Evolutionary conservation across 495 filamentous ascomycete genomes (phyloP), one percentile per base, ranked within the genome.

Genomic region (Neurospora sp.): DNA sequence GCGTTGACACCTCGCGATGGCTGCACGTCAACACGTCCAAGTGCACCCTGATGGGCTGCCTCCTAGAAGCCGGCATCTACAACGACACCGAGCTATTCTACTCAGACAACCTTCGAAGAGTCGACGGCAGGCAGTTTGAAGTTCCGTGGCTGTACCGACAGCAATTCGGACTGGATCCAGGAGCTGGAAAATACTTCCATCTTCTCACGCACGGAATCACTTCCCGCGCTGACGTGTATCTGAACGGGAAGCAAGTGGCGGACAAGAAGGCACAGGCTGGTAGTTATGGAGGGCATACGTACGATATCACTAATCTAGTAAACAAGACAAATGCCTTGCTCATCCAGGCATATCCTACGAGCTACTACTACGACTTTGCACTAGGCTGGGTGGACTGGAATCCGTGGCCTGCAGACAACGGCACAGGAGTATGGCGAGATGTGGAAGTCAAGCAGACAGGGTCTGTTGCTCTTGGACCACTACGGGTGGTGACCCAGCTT

Each of bases 301-400:
- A 87, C 77, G 85, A 90, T 6, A 78, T 91, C 37, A 87, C 89
- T 1, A 37, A 74, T 2, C 39, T 82, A 8, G 76, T 86, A 0
- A 77, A 75, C 8, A 69, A 78, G 7, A 31, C 70, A 0, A 91
- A 90, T 75, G 86, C 84, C 0, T 59, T 91, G 16, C 79, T 86
- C 6, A 83, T 90, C 16, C 78, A 82, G 35, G 86, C 84, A 0
- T 81, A 90, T 71, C 89, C 89, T 1, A 90, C 89, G 0, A 80
- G 87, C 72, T 90, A 89, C 75, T 81, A 86, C 38, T 81, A 84
- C 37, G 88, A 91, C 71, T 83, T 91, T 68, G 87, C 85, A 0
- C 75, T 88, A 22, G 87, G 89, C 0, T 91, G 88, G 71, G 86
- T 88, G 1, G 89, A 91, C 72, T 91, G 90, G 90, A 91, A 90